A percentile compares a stretch with the other conserved stretches of the same genome.
Conservation (phyloP, 345 rosid genomes). For the Hypericum androsaemum region DNA sequence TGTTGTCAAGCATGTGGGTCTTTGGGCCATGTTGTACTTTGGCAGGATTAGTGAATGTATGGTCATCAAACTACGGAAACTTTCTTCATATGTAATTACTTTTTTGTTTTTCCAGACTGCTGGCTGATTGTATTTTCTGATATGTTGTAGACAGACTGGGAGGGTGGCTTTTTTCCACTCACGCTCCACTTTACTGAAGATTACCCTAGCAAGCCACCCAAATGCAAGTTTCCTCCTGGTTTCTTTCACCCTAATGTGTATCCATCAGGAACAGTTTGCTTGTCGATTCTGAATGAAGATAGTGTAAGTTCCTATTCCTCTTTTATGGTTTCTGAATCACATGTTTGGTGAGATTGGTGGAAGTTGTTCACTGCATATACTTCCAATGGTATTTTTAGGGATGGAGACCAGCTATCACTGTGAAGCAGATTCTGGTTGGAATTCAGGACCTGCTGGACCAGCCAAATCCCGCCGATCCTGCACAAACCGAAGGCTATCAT, state of each 20-base stretch:
- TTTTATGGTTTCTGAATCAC: not conserved
- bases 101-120: not conserved
- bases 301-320: slow-evolving; percentile 36
- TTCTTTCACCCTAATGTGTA: slow-evolving; percentile 89
- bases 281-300: slow-evolving; percentile 81
- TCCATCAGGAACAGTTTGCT: slow-evolving; percentile 89
- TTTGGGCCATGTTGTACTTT: too few relatives aligned
- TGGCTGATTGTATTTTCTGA: not conserved
- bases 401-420: slow-evolving; percentile 90
- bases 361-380: not conserved
- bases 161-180: slow-evolving; percentile 73
- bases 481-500: slow-evolving; percentile 86
- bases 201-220: slow-evolving; percentile 89
- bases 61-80: not conserved
- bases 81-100: not conserved
- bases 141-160: slow-evolving; percentile 73
- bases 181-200: slow-evolving; percentile 77
- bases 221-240: slow-evolving; percentile 73
- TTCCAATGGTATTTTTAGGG: slow-evolving; percentile 42
- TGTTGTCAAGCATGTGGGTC: too few relatives aligned
- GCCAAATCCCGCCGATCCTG: slow-evolving; percentile 83
- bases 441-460: slow-evolving; percentile 85
- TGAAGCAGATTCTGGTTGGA: slow-evolving; percentile 85
- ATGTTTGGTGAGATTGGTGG: not conserved
- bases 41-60: not conserved